Evolutionary conservation across 352 stramenopile species (phyloP).

Genomic region (Albugo laibachii): DNA sequence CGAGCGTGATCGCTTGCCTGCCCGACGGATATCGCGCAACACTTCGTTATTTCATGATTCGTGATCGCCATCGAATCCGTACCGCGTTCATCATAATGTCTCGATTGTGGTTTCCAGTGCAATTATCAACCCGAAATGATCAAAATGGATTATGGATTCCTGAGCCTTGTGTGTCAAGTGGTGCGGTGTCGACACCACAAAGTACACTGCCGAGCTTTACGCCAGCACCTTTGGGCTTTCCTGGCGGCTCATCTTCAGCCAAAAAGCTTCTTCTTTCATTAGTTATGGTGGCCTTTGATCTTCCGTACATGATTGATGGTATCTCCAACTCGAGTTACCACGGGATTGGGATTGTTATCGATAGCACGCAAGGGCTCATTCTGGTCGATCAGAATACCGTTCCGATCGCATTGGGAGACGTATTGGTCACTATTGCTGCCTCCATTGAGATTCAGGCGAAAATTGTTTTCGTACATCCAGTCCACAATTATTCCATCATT

Average conservation of each 20-base stretch:
- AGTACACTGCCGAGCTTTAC: conserved; percentile 25
- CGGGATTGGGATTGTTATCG: conserved; percentile 77
- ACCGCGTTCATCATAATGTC: conserved; percentile 82
- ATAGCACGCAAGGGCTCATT: conserved; percentile 68
- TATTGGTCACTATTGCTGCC: conserved; percentile 75
- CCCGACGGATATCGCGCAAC: conserved; percentile 67
- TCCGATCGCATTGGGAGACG: conserved; percentile 67
- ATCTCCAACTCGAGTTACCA: conserved; percentile 80
- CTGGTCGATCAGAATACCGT: conserved; percentile 86
- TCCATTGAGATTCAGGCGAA: conserved; percentile 73
- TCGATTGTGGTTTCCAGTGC: conserved; percentile 77
- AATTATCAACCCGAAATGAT: conserved; percentile 56
- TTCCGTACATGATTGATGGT: conserved; percentile 83
- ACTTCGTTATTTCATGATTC: conserved; percentile 73
- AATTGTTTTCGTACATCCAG: conserved; percentile 82
- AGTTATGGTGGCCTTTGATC: conserved; percentile 84
- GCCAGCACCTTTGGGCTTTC: conserved; percentile 41
- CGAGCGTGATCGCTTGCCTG: conserved; percentile 39
- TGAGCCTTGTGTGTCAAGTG: conserved; percentile 2
- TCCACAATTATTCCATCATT: conserved; percentile 83
- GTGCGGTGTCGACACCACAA: conserved; percentile 1
- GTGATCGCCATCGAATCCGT: conserved; percentile 63
- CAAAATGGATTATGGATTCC: conserved; percentile 45
- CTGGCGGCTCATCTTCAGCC: conserved; percentile 31
- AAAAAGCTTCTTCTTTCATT: conserved; percentile 62